These are phyloP conservation scores for Telopea speciosissima DNA, from an alignment of 177 flowering plant genomes.

Conservation along the genomic window DNA sequence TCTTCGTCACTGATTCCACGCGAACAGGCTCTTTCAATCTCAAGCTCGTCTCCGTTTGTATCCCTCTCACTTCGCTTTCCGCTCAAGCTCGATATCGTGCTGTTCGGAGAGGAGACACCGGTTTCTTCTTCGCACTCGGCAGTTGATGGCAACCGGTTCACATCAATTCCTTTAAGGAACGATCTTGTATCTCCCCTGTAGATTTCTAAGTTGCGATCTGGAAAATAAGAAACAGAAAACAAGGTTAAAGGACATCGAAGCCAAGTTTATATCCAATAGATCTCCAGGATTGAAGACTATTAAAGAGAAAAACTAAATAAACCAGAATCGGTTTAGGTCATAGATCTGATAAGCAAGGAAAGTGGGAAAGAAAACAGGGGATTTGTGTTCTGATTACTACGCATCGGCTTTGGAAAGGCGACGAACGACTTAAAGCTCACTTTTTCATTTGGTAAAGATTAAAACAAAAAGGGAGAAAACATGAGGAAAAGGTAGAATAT, in stretches of 20 bases:
- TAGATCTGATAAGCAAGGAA: not conserved
- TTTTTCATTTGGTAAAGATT: too few species aligned
- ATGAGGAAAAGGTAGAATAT: not conserved
- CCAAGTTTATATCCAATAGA: not conserved
- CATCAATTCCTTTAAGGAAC: constrained; percentile 30
- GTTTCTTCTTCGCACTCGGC: constrained; percentile 29
- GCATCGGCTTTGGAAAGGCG: not conserved
- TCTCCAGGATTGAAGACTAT: not conserved
- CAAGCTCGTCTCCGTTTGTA: constrained; percentile 30
- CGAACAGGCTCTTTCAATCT: constrained; percentile 44
- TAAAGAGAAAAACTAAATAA: not conserved
- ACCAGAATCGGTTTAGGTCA: not conserved
- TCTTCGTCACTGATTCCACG: constrained; percentile 51
- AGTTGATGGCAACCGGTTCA: constrained; percentile 27
- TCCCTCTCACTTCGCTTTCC: constrained; percentile 64
- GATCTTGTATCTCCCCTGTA: constrained; percentile 10
- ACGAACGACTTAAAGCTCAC: not conserved
- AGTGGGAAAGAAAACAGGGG: not conserved
- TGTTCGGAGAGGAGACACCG: constrained; percentile 37
- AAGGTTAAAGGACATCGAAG: not conserved
- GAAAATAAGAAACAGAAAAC: not conserved
- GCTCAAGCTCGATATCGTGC: constrained; percentile 49
- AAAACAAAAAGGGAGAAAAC: too few species aligned
- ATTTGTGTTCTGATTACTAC: not conserved
- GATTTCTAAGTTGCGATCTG: constrained; percentile 4